Percentiles rank a stretch among this genome's conserved stretches.
Evolutionary conservation across 1,284 basidiomycete genomes (phyloP).

Genomic region (Rhodotorula glutinis): DNA sequence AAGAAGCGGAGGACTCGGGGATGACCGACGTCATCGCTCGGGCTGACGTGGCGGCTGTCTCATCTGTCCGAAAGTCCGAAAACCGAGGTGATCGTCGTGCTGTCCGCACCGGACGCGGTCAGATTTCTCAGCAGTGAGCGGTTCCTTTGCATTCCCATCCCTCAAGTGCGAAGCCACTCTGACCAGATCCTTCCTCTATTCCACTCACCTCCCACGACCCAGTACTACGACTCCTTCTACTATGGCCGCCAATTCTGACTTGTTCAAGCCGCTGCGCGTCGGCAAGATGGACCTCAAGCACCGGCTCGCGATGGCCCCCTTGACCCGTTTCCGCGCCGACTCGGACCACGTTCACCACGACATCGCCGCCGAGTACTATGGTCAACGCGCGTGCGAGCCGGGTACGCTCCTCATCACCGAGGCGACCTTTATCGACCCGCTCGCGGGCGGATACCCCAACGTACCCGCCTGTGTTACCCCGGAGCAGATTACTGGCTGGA

Average conservation of each 20-base stretch:
- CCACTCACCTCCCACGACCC: no score
- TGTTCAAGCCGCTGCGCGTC: slow-evolving; percentile 48
- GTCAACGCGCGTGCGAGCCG: slow-evolving; percentile 52
- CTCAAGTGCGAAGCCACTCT: no score
- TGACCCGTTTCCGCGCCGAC: slow-evolving; percentile 52
- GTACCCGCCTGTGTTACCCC: slow-evolving; percentile 54
- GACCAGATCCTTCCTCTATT: no score
- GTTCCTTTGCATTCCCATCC: no score
- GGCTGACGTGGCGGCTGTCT: no score
- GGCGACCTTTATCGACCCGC: slow-evolving; percentile 51
- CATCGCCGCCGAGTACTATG: slow-evolving; percentile 51
- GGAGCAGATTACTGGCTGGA: slow-evolving; percentile 56
- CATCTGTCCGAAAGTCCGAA: no score
- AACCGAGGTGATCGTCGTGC: no score
- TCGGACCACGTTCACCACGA: slow-evolving; percentile 30
- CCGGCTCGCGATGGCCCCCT: slow-evolving; percentile 55
- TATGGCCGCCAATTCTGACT: slow-evolving; percentile 5
- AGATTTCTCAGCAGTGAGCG: no score
- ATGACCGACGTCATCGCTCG: no score
- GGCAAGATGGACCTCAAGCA: slow-evolving; percentile 53
- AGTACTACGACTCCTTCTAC: no score
- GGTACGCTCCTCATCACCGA: slow-evolving; percentile 58
- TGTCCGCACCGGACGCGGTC: no score
- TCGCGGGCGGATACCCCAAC: slow-evolving; percentile 28
- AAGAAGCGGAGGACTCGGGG: no score